A percentile compares a stretch with the other conserved stretches of the same genome.
These are phyloP conservation scores for Oryza punctata DNA, from an alignment of 176 grass and related monocot genomes.

Conservation along the genomic window DNA sequence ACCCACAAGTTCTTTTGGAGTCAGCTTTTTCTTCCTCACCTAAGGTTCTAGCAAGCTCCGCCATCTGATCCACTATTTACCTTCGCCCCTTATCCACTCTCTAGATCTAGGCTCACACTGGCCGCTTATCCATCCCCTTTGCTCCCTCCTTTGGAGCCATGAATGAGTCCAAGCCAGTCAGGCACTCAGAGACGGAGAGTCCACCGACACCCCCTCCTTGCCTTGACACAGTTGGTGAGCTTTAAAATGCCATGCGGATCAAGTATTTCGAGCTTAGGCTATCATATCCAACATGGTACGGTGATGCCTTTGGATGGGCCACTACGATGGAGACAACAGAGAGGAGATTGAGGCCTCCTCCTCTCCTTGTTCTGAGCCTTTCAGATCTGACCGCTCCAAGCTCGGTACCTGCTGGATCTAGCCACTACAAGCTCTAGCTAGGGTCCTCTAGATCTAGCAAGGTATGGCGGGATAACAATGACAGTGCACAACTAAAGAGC, in stretches of 20 bases:
- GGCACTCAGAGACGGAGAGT: background rate
- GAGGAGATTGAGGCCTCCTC: background rate
- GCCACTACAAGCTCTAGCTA: background rate
- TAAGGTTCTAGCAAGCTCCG: no score
- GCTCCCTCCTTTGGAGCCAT: no score
- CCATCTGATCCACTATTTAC: no score
- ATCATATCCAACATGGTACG: background rate
- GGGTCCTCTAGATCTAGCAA: background rate
- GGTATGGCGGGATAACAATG: background rate
- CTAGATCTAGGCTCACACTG: no score
- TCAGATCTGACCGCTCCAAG: background rate
- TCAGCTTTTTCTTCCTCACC: no score
- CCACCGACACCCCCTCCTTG: background rate
- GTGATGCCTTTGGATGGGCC: background rate
- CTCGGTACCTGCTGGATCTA: background rate
- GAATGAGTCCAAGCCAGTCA: no score
- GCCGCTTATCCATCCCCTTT: no score
- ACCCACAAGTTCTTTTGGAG: rapidly evolving
- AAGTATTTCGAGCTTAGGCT: no score
- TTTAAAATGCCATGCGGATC: no score
- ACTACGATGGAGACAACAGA: background rate
- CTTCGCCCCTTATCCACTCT: no score
- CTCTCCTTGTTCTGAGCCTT: background rate
- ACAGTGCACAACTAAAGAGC: background rate
- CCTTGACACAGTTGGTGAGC: no score